Conservation (phyloP, 2,329 filamentous ascomycete species). For the Diplodia scrobiculata region DNA sequence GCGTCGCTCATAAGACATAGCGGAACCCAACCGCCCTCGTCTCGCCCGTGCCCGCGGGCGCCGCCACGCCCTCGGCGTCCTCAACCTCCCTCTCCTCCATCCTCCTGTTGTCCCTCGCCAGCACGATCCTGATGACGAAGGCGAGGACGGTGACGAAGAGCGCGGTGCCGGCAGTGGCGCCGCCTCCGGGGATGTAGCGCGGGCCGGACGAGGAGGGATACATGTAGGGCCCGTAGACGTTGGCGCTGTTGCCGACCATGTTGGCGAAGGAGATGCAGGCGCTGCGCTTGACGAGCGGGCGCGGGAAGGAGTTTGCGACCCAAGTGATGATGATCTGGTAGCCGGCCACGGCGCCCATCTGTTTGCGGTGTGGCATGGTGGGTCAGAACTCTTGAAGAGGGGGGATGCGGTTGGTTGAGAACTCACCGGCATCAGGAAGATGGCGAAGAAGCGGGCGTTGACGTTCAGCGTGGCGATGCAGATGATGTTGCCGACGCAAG, state of each 20-base stretch:
- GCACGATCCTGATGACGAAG: constrained; percentile 40
- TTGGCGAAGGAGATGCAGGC: constrained; percentile 41
- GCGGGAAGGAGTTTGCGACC: constrained; percentile 40
- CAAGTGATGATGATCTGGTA: constrained; percentile 41
- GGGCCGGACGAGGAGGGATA: constrained; percentile 42
- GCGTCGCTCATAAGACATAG: constrained; percentile 19
- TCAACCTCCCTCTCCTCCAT: constrained; percentile 35
- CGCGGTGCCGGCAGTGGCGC: constrained; percentile 43
- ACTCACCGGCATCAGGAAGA: constrained; percentile 64
- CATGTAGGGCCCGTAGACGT: constrained; percentile 43
- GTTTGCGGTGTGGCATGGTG: neutral
- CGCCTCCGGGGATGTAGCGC: constrained; percentile 44
- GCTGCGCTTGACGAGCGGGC: constrained; percentile 41
- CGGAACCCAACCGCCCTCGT: constrained; percentile 23
- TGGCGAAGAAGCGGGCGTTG: constrained; percentile 61
- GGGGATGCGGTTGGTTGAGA: neutral
- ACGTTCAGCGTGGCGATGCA: constrained; percentile 55
- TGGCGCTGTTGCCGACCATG: constrained; percentile 42
- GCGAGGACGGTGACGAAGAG: constrained; percentile 43
- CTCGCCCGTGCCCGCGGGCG: neutral
- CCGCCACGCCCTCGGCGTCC: constrained; percentile 7
- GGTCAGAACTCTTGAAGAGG: neutral
- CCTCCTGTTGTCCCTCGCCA: constrained; percentile 42
- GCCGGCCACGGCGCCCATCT: constrained; percentile 35
- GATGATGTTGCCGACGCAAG: constrained; percentile 59